Conservation (phyloP, 1,284 basidiomycete species). For the Heterobasidion occidentale region DNA sequence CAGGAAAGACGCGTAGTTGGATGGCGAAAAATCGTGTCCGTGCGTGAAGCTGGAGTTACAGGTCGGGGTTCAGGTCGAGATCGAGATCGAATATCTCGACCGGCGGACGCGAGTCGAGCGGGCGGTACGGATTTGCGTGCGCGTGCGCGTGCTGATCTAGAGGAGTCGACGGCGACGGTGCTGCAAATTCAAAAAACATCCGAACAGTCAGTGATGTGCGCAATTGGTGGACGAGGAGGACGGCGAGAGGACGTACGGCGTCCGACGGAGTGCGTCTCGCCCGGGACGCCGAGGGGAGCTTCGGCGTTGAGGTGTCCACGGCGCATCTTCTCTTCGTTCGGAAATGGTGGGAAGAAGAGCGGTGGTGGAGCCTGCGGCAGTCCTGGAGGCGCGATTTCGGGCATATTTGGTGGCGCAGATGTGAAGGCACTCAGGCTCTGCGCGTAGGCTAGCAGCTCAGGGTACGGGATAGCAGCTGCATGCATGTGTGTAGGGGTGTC, state of each 20-base stretch:
- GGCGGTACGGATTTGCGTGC: constrained; percentile 60
- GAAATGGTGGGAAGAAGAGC: constrained; percentile 78
- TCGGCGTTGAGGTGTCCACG: constrained; percentile 69
- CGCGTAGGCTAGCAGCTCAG: constrained; percentile 72
- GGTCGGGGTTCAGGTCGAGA: constrained; percentile 71
- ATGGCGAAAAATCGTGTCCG: too few relatives aligned
- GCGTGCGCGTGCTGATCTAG: constrained; percentile 35
- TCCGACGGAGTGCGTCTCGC: constrained; percentile 74
- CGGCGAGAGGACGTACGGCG: constrained; percentile 38
- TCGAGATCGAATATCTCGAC: constrained; percentile 65
- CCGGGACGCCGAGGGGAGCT: constrained; percentile 63
- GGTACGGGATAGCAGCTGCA: constrained; percentile 68
- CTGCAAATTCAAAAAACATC: constrained; percentile 19
- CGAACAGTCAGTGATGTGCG: background rate
- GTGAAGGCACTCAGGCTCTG: constrained; percentile 76
- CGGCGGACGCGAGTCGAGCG: constrained; percentile 51
- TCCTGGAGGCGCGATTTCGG: constrained; percentile 56
- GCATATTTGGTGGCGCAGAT: constrained; percentile 78
- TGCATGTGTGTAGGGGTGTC: background rate
- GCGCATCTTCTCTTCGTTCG: constrained; percentile 83
- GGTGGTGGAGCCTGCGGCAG: constrained; percentile 57
- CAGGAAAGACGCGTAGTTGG: too few relatives aligned
- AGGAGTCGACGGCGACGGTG: constrained; percentile 50
- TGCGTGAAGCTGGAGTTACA: constrained; percentile 25
- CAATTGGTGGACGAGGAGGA: background rate